Percentiles rank a stretch among this genome's conserved stretches.
phyloP scores from a whole-genome alignment of 345 rosid species.

The Excoecaria cochinchinensis region DNA sequence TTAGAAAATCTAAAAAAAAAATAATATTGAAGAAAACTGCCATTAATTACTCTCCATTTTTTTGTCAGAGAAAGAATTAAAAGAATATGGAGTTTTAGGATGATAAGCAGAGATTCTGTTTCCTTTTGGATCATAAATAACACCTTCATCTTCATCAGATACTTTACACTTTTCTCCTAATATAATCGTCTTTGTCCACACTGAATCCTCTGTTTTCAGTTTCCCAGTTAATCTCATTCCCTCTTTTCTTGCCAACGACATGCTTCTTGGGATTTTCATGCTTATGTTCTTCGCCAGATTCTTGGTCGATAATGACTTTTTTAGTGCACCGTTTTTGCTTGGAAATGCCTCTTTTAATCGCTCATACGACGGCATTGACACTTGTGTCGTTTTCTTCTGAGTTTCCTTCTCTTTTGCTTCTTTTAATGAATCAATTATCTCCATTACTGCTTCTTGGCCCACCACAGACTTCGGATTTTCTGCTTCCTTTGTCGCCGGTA shows the following conservation, averaged over 20 bases:
- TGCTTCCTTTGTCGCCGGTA: background rate
- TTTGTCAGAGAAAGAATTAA: too few relatives aligned
- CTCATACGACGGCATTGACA: slow-evolving; percentile 49
- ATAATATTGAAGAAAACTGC: too few relatives aligned
- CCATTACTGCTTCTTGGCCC: background rate
- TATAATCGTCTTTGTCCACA: slow-evolving; percentile 62
- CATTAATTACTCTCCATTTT: too few relatives aligned
- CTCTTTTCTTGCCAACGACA: slow-evolving; percentile 29
- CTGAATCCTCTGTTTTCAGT: slow-evolving; percentile 46
- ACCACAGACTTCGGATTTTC: background rate
- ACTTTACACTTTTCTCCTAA: slow-evolving; percentile 68
- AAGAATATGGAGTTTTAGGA: slow-evolving; percentile 23
- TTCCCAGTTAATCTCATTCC: slow-evolving; percentile 31
- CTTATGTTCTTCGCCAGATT: slow-evolving; percentile 19
- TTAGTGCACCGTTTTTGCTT: slow-evolving; percentile 12
- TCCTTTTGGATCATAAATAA: slow-evolving; percentile 40
- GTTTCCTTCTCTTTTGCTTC: background rate
- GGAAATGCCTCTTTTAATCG: slow-evolving; percentile 33
- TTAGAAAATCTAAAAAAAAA: too few relatives aligned
- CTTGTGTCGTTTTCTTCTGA: background rate
- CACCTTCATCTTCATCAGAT: slow-evolving; percentile 36
- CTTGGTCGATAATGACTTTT: slow-evolving; percentile 22
- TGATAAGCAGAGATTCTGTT: slow-evolving; percentile 44
- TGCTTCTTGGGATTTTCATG: slow-evolving; percentile 36
- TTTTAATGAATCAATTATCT: background rate